Evolutionary conservation across 306 rosid genomes (phyloP), one percentile per base, ranked within the genome.

Genomic region (Medicago lupulina): DNA sequence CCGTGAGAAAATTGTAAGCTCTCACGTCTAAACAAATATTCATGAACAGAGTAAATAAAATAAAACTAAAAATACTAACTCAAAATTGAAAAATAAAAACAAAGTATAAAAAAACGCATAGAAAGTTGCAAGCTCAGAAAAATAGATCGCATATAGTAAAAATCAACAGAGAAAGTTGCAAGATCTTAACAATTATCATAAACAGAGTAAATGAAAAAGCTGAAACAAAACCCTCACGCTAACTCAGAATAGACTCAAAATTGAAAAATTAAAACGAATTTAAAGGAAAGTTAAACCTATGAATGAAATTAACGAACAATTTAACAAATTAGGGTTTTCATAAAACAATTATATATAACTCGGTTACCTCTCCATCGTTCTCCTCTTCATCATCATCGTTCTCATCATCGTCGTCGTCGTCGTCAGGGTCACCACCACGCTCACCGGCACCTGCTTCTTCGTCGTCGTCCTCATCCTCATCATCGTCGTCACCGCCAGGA

Each of bases 401-500:
- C 0, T 78, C 77, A 1, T 82, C 66, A 0, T 84, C 82, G 14
- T 79, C 75, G 1, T 80, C 84, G 10, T 65, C 79, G 4, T 71
- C 88, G 25, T 38, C 86, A 13, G 75, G 80, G n/a, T 25, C 82
- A 25, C 80, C 86, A 14, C 76, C 84, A 5, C 46, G 79, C 31
- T 31, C 80, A 13, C 43, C 83, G 7, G 51, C 81, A 7, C 36
- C 81, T 34, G 38, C 38, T 34, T 34, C 7, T 34, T 34, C 38
- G 0, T 83, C 86, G 0, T 62, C 80, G 0, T 61, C 41, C 2
- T 31, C 67, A 3, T 61, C 67, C 1, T 64, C 88, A 2, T 81
- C 89, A 6, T 84, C 96, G 31, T 58, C 87, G 8, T 81, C 97
- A 1, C 81, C 90, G 13, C 76, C 88, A 78, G 67, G 89, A 89